These are phyloP conservation scores for Rhodotorula sp. DNA, from an alignment of 1,284 basidiomycete species.

Conservation along the genomic window DNA sequence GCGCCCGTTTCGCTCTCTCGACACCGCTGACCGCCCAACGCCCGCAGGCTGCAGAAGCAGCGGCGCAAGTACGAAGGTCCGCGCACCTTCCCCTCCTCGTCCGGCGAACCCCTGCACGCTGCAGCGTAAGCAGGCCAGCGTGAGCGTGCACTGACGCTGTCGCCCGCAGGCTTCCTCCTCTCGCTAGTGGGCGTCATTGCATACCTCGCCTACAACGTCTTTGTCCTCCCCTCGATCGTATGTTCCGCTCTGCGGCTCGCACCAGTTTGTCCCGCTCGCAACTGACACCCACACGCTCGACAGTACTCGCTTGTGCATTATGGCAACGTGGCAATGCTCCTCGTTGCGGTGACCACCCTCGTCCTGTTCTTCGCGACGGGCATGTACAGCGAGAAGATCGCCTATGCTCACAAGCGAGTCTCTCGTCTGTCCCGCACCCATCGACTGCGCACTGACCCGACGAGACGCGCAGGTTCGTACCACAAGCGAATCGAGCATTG, in stretches of 20 bases:
- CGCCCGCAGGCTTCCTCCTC: constrained; percentile 67
- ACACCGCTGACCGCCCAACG: neutral
- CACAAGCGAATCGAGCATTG: constrained; percentile 88
- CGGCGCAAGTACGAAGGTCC: constrained; percentile 79
- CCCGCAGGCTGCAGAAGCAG: constrained; percentile 66
- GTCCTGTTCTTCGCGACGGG: constrained; percentile 95
- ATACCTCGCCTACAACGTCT: constrained; percentile 71
- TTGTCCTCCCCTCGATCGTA: constrained; percentile 64
- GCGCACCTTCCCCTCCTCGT: constrained; percentile 4
- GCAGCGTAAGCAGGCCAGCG: neutral
- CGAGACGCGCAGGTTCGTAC: constrained; percentile 72
- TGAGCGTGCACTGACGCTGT: neutral
- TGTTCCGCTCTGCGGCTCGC: constrained; percentile 21
- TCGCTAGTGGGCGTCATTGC: constrained; percentile 68
- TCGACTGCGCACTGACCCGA: neutral
- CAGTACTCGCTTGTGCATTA: constrained; percentile 60
- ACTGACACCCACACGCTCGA: neutral
- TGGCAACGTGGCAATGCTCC: constrained; percentile 70
- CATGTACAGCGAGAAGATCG: constrained; percentile 94
- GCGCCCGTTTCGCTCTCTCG: neutral
- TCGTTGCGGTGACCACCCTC: constrained; percentile 83
- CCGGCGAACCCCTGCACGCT: neutral
- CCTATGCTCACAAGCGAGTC: constrained; percentile 87
- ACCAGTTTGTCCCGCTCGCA: neutral
- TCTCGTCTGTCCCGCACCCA: constrained; percentile 6